Conservation (phyloP, 441 rosid species). For the Omphalea diandra region DNA sequence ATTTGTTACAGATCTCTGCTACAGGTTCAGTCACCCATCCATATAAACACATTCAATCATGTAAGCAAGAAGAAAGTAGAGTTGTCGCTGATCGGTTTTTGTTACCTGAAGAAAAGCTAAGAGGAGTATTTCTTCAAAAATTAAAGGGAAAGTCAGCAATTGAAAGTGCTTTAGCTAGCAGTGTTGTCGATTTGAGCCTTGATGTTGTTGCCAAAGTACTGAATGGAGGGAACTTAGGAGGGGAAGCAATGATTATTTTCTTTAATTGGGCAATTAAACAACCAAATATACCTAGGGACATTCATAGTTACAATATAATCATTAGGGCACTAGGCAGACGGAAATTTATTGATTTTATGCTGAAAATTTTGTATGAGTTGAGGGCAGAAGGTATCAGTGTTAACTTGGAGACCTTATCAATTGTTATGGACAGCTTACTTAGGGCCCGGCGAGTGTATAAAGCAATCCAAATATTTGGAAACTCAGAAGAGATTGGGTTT, state of each 20-base stretch:
- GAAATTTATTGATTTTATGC: constrained; percentile 54
- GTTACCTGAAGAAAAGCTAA: constrained; percentile 65
- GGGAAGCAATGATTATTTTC: constrained; percentile 64
- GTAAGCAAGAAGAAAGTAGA: constrained; percentile 21
- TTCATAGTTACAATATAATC: constrained; percentile 48
- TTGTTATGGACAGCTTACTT: constrained; percentile 58
- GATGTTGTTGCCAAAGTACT: constrained; percentile 65
- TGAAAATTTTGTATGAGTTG: constrained; percentile 45
- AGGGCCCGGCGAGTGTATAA: constrained; percentile 50
- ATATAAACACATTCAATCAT: constrained; percentile 14
- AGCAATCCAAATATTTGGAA: constrained; percentile 56
- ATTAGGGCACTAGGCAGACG: constrained; percentile 76
- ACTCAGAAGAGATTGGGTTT: constrained; percentile 52
- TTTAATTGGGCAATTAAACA: constrained; percentile 75
- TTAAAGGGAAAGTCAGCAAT: constrained; percentile 52
- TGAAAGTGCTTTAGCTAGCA: constrained; percentile 47
- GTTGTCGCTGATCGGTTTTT: constrained; percentile 49
- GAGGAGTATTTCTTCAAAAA: constrained; percentile 89
- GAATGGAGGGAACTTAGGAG: constrained; percentile 63
- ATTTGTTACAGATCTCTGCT: constrained; percentile 45
- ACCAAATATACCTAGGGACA: constrained; percentile 45
- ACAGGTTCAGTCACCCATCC: constrained; percentile 15
- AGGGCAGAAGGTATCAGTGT: constrained; percentile 30
- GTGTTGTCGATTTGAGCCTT: constrained; percentile 45
- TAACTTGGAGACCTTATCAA: constrained; percentile 48